A percentile compares a stretch with the other conserved stretches of the same genome.
phyloP scores from a whole-genome alignment of 331 rosid species.

The Saraca asoca region DNA sequence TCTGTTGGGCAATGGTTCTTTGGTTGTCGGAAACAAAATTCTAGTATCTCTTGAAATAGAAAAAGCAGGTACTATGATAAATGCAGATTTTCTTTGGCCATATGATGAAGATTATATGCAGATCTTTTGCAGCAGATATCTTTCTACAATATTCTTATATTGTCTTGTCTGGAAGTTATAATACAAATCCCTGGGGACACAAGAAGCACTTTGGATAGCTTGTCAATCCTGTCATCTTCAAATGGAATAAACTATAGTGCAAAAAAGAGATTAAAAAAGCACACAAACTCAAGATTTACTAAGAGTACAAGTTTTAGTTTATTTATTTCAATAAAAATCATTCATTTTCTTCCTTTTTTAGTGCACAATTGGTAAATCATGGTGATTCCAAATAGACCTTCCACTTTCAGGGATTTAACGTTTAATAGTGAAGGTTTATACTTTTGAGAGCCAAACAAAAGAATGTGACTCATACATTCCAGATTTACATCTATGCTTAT shows the following conservation, averaged over 20 bases:
- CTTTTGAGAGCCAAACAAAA: too few relatives aligned
- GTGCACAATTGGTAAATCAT: too few relatives aligned
- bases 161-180: background rate
- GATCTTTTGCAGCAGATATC: conserved; percentile 17
- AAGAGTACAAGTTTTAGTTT: background rate
- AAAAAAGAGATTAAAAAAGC: background rate
- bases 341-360: too few relatives aligned
- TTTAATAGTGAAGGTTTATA: too few relatives aligned
- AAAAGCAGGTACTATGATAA: background rate
- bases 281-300: conserved; percentile 7
- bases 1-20: conserved; percentile 30
- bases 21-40: conserved; percentile 24
- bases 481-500: too few relatives aligned
- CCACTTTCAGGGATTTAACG: too few relatives aligned
- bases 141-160: background rate
- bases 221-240: conserved; percentile 28
- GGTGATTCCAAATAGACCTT: too few relatives aligned
- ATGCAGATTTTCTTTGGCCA: conserved; percentile 32
- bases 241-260: conserved; percentile 16
- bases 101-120: conserved; percentile 1
- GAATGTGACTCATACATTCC: too few relatives aligned
- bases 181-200: conserved; percentile 9
- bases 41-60: background rate
- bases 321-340: too few relatives aligned
- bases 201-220: conserved; percentile 29